phyloP scores from a whole-genome alignment of 805 yeast genomes.

The Candida tammaniensis region DNA sequence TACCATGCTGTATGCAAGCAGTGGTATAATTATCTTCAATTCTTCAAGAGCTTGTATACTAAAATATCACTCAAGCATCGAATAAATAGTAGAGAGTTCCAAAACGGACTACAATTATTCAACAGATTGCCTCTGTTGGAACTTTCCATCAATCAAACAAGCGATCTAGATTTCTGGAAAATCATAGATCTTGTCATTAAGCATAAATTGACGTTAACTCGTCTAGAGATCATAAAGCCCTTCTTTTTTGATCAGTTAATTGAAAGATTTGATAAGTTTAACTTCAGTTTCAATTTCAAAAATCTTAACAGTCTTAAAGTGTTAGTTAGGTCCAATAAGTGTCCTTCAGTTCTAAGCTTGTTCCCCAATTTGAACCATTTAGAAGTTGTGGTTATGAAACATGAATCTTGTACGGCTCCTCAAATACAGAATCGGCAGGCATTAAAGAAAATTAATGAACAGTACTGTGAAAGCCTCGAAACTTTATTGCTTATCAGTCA shows the following conservation, averaged over 20 bases:
- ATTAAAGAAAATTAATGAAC: conserved; percentile 1
- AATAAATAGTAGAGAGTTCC: conserved; percentile 26
- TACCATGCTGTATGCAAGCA: conserved; percentile 31
- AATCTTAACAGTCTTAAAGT: conserved; percentile 19
- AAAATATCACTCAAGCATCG: conserved; percentile 22
- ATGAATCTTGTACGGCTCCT: background rate
- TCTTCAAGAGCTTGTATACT: conserved; percentile 25
- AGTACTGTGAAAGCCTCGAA: conserved; percentile 13
- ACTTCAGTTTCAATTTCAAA: conserved; percentile 25
- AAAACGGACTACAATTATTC: conserved; percentile 26
- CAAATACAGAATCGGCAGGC: conserved; percentile 1
- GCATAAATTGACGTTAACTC: conserved; percentile 18
- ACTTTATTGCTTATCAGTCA: conserved; percentile 17
- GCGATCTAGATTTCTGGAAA: conserved; percentile 23
- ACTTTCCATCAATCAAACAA: conserved; percentile 20
- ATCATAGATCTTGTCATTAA: conserved; percentile 26
- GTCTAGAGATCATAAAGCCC: conserved; percentile 28
- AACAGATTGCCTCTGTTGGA: conserved; percentile 20
- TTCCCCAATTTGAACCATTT: conserved; percentile 9
- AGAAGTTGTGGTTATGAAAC: conserved; percentile 3
- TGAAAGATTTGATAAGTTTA: conserved; percentile 20
- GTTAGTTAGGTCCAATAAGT: conserved; percentile 10
- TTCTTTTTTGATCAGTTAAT: conserved; percentile 25
- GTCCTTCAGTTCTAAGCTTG: conserved; percentile 3
- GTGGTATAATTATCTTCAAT: conserved; percentile 30